A percentile compares a stretch with the other conserved stretches of the same genome.
Evolutionary conservation across 2,329 filamentous ascomycete genomes (phyloP).

Genomic region (Cladosporium velox): DNA sequence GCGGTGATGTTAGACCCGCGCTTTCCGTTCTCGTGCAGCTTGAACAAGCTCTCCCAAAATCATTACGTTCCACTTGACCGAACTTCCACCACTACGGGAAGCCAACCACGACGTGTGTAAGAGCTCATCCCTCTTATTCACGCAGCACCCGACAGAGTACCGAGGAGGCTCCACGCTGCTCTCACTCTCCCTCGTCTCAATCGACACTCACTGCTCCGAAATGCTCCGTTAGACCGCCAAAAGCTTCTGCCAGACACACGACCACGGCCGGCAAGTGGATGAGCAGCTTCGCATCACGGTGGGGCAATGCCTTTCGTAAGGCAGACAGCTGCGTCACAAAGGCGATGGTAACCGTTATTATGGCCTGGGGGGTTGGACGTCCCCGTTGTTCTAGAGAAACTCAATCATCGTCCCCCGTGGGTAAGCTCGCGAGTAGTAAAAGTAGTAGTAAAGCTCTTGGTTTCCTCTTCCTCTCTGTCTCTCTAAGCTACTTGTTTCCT

Average conservation of each 20-base stretch:
- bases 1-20: neutral
- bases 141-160: conserved; percentile 5
- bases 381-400: conserved; percentile 8
- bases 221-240: conserved; percentile 20
- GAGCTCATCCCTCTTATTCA: conserved; percentile 5
- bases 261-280: conserved; percentile 15
- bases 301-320: neutral
- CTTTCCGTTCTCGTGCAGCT: conserved; percentile 4
- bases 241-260: conserved; percentile 15
- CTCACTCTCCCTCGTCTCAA: neutral
- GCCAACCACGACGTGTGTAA: neutral
- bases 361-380: neutral
- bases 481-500: neutral
- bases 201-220: neutral
- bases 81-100: conserved; percentile 2
- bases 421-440: conserved; percentile 10
- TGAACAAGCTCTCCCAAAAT: neutral
- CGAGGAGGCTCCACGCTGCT: conserved; percentile 7
- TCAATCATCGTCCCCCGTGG: conserved; percentile 14
- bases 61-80: conserved; percentile 16
- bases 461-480: neutral
- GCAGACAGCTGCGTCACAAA: conserved; percentile 18
- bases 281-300: conserved; percentile 6
- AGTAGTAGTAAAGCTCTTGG: neutral
- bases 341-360: conserved; percentile 18